Evolutionary conservation across 1,139 yeast species (phyloP), one percentile per base, ranked within the genome.

Genomic region (Debaryomycetaceae sp.): DNA sequence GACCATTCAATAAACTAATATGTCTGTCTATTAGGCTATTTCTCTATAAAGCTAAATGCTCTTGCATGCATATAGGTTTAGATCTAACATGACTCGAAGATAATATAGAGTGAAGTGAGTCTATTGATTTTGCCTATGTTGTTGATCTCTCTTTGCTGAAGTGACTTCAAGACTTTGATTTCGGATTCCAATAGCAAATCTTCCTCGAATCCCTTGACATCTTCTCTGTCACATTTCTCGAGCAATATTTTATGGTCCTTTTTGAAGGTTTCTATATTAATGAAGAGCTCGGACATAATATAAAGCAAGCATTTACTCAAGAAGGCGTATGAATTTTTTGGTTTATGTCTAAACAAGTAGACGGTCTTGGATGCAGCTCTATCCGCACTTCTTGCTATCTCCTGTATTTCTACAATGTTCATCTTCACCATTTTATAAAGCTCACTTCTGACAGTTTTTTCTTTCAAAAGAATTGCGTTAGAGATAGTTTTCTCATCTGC

Each of bases 341-440:
- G 82, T 44, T 81, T 81, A 54, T 84, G 87, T 60, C 89, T 79
- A 75, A 89, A 93, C 40, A 93, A 75, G 59, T 82, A 93, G 39
- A 86, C 85, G 1, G 97, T 85, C 54, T 95, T 82, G 37, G 89
- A 83, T 0, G 98, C 97, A 2, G 96, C 93, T 51, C 99, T 76
- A 62, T 91, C 98, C 31, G 84, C 85, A 34, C 96, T 85, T 58
- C 95, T 79, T 6, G 99, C 98, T 31, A 93, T 87, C 67, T 95
- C 99, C 63, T 93, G 98, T 39, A 85, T 76, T 60, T 85, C 90
- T 24, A 85, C 66, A 14, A 83, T 72, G 53, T 84, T 83, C 53
- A 79, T 73, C 42, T 75, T 77, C 20, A 83, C 69, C 42, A 85
- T 62, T 38, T 75, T 75, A 44, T 81, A 76, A 36, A 85, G 63